These are phyloP conservation scores for Sclerotinia subarctica DNA, from an alignment of 2,329 filamentous ascomycete genomes.

Conservation along the genomic window DNA sequence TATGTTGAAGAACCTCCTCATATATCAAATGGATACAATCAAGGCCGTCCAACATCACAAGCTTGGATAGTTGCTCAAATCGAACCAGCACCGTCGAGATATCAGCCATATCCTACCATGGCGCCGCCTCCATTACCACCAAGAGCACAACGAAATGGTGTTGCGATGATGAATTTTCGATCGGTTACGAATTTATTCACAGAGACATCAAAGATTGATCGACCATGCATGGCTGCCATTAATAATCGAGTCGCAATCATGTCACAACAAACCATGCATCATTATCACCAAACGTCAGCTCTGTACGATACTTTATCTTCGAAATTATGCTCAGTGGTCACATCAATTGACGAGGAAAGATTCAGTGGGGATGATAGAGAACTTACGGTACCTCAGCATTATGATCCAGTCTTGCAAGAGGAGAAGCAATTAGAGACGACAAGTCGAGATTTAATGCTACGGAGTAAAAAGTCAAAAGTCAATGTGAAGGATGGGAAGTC, in stretches of 20 bases:
- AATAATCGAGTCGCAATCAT: constrained; percentile 46
- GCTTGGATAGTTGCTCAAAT: constrained; percentile 28
- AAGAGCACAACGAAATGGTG: constrained; percentile 22
- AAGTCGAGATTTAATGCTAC: constrained; percentile 23
- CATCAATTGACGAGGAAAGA: constrained; percentile 65
- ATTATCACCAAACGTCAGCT: constrained; percentile 46
- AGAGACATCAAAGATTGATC: constrained; percentile 38
- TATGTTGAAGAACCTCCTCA: constrained; percentile 9
- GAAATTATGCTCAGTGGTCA: constrained; percentile 66
- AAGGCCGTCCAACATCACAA: constrained; percentile 21
- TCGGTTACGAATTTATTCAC: constrained; percentile 40
- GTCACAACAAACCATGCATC: constrained; percentile 44
- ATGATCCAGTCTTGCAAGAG: constrained; percentile 27
- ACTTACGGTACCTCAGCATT: constrained; percentile 39
- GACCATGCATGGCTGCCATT: constrained; percentile 40
- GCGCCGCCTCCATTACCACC: constrained; percentile 24
- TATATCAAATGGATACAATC: constrained; percentile 15
- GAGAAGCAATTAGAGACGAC: constrained; percentile 26
- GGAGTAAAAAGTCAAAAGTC: constrained; percentile 38
- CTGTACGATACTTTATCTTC: constrained; percentile 58
- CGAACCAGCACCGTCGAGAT: constrained; percentile 8
- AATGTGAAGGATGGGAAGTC: constrained; percentile 39
- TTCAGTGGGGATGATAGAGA: constrained; percentile 53
- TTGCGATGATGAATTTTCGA: constrained; percentile 29
- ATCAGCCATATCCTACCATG: constrained; percentile 14